Evolutionary conservation across 805 yeast genomes (phyloP), one percentile per base, ranked within the genome.

Genomic region (Nematodospora valgi): DNA sequence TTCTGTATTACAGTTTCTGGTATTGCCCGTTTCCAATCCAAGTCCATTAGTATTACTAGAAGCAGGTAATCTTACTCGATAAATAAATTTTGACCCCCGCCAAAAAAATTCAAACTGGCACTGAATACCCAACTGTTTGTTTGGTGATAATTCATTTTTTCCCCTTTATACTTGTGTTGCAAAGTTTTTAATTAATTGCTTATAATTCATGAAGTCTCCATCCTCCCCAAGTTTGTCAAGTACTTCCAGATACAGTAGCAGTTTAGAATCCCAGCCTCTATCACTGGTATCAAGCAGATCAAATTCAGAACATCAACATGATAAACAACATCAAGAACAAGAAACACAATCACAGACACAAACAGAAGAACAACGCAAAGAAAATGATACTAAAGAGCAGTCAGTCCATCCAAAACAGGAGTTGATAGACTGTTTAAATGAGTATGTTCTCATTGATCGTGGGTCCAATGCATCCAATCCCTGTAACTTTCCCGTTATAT

Each of bases 401-500:
- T n/a, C n/a, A 12, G 19, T 12, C 15, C 11, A 32, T 14, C 16
- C 23, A 20, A 16, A 36, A 14, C 16, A 23, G 4, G 31, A 32
- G 12, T 26, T 39, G 18, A 27, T 42, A 9, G 18, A 38, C 14
- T 6, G 32, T 12, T 17, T 41, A n/a, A 39, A 42, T 18, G 25
- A 25, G 5, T 30, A 27, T 16, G 20, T 40, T 11, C 33, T 38
- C 20, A 26, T 30, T 11, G 43, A 38, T 6, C 9, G 20, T 7
- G 25, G 32, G 5, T 18, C 28, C 7, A 31, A 6, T 20, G 35
- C 30, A 13, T 30, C 25, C n/a, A 20, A 29, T 11, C 28, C 34
- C 23, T 35, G 37, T 11, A 36, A 23, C 26, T 43, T 43, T 30
- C 46, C 41, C 9, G 32, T 35, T 2, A 19, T 35, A 9, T 11